Evolutionary conservation across 1,139 yeast genomes (phyloP).

Genomic region (Blastobotrys malaysiensis): DNA sequence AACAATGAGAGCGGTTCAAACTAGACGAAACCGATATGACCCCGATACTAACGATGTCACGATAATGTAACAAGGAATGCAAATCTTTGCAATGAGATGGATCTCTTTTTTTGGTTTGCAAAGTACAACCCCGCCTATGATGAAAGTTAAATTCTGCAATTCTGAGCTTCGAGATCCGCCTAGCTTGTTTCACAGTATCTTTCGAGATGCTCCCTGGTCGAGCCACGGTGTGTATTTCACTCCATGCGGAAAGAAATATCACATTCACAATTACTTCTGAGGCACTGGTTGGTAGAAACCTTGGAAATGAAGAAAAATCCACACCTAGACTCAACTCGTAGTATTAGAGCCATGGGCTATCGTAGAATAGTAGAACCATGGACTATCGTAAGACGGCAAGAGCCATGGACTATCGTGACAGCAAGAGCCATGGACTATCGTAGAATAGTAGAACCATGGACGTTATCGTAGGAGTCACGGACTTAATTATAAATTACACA

Average conservation of each 20-base stretch:
- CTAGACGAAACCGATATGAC: neutral
- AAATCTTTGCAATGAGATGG: neutral
- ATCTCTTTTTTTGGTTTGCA: neutral
- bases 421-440: too few relatives aligned
- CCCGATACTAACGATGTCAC: neutral
- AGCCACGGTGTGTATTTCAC: neutral
- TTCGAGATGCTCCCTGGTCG: slow-evolving; percentile 13
- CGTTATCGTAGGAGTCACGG: too few relatives aligned
- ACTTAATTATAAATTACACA: neutral
- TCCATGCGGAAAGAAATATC: slow-evolving; percentile 18
- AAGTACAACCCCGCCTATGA: slow-evolving; percentile 18
- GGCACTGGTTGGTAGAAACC: slow-evolving; percentile 9
- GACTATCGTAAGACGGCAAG: too few relatives aligned
- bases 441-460: too few relatives aligned
- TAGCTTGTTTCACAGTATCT: slow-evolving; percentile 6
- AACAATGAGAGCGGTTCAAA: neutral
- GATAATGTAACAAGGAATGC: neutral
- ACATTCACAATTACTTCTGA: slow-evolving; percentile 19
- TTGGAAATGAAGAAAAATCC: too few relatives aligned
- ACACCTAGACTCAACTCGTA: too few relatives aligned
- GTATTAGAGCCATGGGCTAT: too few relatives aligned
- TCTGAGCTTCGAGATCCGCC: slow-evolving; percentile 17
- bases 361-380: too few relatives aligned
- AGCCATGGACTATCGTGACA: too few relatives aligned
- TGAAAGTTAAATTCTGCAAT: slow-evolving; percentile 26